A percentile compares a stretch with the other conserved stretches of the same genome.
These are phyloP conservation scores for Solanum corneliomulleri DNA, from an alignment of 257 asterid genomes.

Conservation along the genomic window DNA sequence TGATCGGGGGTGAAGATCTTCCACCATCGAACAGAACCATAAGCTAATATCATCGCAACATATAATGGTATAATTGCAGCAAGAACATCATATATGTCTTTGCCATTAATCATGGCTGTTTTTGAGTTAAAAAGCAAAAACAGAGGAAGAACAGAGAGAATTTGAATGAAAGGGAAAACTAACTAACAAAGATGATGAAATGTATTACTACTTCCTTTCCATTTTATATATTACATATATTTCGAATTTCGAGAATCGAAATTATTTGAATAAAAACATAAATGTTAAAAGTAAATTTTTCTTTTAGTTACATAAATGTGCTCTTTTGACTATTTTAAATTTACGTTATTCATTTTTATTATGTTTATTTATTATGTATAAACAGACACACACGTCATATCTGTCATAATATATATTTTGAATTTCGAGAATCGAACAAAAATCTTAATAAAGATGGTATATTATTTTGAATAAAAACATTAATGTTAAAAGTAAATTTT, in stretches of 20 bases:
- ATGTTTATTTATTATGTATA: too few species aligned
- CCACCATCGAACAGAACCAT: conserved; percentile 89
- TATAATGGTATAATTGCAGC: conserved; percentile 75
- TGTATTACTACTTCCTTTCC: neutral
- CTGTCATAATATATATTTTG: neutral
- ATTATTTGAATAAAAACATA: too few species aligned
- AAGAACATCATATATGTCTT: conserved; percentile 75
- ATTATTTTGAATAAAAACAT: neutral
- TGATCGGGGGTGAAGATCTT: conserved; percentile 88
- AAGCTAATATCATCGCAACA: conserved; percentile 81
- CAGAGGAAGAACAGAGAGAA: neutral
- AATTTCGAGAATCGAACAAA: too few species aligned
- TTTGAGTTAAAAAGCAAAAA: neutral
- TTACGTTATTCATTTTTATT: too few species aligned
- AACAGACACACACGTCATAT: neutral
- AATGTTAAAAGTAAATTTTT: too few species aligned
- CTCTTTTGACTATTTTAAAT: too few species aligned
- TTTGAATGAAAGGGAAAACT: neutral
- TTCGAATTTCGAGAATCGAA: neutral
- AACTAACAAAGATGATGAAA: neutral
- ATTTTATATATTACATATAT: neutral
- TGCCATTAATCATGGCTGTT: conserved; percentile 55
- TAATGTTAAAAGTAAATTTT: too few species aligned
- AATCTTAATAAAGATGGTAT: neutral
- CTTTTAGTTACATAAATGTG: too few species aligned